Conservation (phyloP, 345 rosid genomes). For the Euphorbia pulcherrima region DNA sequence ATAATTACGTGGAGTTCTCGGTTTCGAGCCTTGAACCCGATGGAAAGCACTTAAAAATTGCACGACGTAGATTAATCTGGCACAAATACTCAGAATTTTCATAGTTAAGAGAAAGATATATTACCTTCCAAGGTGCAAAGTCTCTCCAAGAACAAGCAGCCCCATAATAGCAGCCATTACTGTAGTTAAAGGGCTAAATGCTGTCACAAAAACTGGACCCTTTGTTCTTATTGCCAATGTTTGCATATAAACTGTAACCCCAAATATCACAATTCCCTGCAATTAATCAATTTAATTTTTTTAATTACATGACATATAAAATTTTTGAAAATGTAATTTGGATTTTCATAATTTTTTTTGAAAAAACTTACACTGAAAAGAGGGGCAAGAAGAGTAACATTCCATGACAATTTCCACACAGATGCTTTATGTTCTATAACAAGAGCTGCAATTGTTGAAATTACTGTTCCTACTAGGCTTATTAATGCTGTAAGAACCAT, state of each 20-base stretch:
- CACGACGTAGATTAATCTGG: no score
- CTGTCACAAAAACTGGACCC: constrained; percentile 3
- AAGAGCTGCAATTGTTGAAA: background rate
- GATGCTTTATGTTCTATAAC: background rate
- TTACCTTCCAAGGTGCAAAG: background rate
- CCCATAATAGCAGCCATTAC: background rate
- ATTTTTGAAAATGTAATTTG: background rate
- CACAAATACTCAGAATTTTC: no score
- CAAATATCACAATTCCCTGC: background rate
- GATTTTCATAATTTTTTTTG: background rate
- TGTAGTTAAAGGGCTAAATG: background rate
- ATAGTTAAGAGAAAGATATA: no score
- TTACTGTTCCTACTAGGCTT: background rate
- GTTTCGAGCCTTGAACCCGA: no score
- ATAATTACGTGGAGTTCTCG: no score
- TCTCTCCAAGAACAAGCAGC: background rate
- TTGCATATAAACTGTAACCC: background rate
- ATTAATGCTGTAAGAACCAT: background rate
- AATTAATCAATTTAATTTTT: background rate
- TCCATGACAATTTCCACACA: background rate
- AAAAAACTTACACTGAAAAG: background rate
- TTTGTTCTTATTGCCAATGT: background rate
- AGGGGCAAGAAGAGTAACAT: background rate
- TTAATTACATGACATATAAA: background rate
- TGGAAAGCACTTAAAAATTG: no score